Conservation (phyloP, 1,284 basidiomycete genomes). For the Earliella scabrosa region DNA sequence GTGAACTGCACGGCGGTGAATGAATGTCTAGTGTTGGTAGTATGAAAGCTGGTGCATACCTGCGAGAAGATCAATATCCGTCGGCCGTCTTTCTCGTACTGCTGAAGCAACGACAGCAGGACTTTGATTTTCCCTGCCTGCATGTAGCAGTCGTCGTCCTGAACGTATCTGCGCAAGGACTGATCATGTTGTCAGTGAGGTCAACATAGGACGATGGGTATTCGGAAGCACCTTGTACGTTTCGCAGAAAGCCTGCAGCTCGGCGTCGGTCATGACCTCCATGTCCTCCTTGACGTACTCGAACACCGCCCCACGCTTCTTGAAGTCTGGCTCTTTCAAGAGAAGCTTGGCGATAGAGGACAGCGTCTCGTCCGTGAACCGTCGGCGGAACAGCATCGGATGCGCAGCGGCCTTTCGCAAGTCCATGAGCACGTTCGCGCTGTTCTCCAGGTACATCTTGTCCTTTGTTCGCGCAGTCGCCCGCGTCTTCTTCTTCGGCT, state of each 20-base stretch:
- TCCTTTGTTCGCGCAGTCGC: conserved; percentile 56
- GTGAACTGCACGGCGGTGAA: conserved; percentile 76
- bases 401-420: conserved; percentile 95
- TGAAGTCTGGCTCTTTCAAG: conserved; percentile 91
- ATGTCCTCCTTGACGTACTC: conserved; percentile 91
- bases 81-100: conserved; percentile 74
- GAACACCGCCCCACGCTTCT: conserved; percentile 76
- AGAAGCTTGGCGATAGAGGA: conserved; percentile 80
- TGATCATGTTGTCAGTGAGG: conserved; percentile 35
- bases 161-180: conserved; percentile 82
- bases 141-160: conserved; percentile 79
- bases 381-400: conserved; percentile 91
- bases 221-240: conserved; percentile 72
- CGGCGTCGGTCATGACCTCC: conserved; percentile 94
- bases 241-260: conserved; percentile 82
- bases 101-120: conserved; percentile 73
- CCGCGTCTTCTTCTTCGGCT: conserved; percentile 52
- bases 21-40: no score
- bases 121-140: conserved; percentile 90
- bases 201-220: no score
- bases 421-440: conserved; percentile 94
- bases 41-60: no score
- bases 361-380: conserved; percentile 82
- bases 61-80: conserved; percentile 95
- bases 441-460: conserved; percentile 77